Base-by-base conservation (phyloP, 768 basidiomycete species). In the Leccinum uliginosum region DNA sequence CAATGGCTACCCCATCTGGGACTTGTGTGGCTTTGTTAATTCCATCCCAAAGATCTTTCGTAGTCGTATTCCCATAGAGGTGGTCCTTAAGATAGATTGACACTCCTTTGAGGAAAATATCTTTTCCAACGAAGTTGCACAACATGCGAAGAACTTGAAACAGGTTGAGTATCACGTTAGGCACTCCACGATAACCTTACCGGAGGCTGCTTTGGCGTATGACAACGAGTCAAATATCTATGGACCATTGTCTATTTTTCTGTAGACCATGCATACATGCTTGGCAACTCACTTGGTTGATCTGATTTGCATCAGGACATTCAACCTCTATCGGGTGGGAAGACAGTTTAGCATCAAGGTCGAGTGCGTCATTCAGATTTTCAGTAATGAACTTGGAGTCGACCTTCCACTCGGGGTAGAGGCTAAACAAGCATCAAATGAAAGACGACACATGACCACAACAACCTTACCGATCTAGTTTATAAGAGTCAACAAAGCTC, bases 271-370 rank as follows among this genome's bases (percentile, higher is more conserved):
- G 9, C 19, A 51, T 23, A 0, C 23, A 50, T 26, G 0, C 24
- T 11, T 11, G 15, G 24, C 15, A 14, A 56, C 62, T 48, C 47
- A 85, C 85, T 76, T 88, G 87, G 64, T 87, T 88, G 66, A 93
- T 91, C 62, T 87, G 81, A 65, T 89, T 87, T 8, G 91, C 88
- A 68, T 95, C 91, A 0, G 87, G 89, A 67, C 89, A 92, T 14
- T 88, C 86, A 26, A 96, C 91, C 70, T 98, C 92, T 63, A 98
- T 89, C 1, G 96, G 90, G 70, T 98, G 95, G 11, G 91, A 93
- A 21, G 91, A 92, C 9, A 84, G 74, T 66, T 92, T 91, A 2
- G 92, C 81, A 66, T 98, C 96, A 48, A 96, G 80, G 32, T 75
- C 73, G 26, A 98, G 80, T 14, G 95, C 95, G n/a, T 78, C 74